A percentile compares a stretch with the other conserved stretches of the same genome.
Evolutionary conservation across 2,329 filamentous ascomycete species (phyloP).

Genomic region (Pseudogymnoascus sp.): DNA sequence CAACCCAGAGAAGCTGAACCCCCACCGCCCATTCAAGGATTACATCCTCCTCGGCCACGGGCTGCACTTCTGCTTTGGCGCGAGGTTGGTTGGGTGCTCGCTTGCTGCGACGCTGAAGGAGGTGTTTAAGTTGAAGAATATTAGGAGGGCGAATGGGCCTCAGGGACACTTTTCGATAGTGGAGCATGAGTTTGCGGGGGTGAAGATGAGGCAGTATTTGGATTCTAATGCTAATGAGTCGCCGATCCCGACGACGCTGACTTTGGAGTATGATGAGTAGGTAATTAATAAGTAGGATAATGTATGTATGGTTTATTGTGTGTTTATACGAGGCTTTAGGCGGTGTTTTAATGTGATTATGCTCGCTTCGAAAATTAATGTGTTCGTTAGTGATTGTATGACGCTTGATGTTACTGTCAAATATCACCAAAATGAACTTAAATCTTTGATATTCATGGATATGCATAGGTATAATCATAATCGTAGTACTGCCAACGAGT

Average conservation of each 20-base stretch:
- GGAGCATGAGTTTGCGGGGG: conserved; percentile 38
- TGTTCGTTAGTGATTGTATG: not conserved
- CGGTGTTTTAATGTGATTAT: not conserved
- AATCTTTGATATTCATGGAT: not conserved
- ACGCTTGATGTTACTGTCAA: no score
- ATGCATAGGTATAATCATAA: not conserved
- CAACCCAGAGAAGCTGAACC: conserved; percentile 34
- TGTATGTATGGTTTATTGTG: conserved; percentile 7
- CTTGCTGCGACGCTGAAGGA: conserved; percentile 36
- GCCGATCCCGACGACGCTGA: conserved; percentile 36
- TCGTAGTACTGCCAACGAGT: not conserved
- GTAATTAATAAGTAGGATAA: conserved; percentile 7
- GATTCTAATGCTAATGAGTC: conserved; percentile 39
- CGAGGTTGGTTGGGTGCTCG: conserved; percentile 30
- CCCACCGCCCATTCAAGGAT: conserved; percentile 32
- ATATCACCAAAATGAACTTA: not conserved
- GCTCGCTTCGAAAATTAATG: not conserved
- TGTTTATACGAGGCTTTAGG: not conserved
- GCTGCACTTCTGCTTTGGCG: conserved; percentile 34
- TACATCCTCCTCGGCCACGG: conserved; percentile 35
- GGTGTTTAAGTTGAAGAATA: conserved; percentile 37
- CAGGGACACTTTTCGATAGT: conserved; percentile 34
- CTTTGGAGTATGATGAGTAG: conserved; percentile 34
- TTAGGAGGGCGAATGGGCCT: conserved; percentile 31
- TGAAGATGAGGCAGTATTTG: conserved; percentile 40